Percentiles rank a stretch among this genome's conserved stretches.
phyloP scores from a whole-genome alignment of 163 green algal genomes.

The Coccomyxa subellipsoidea region DNA sequence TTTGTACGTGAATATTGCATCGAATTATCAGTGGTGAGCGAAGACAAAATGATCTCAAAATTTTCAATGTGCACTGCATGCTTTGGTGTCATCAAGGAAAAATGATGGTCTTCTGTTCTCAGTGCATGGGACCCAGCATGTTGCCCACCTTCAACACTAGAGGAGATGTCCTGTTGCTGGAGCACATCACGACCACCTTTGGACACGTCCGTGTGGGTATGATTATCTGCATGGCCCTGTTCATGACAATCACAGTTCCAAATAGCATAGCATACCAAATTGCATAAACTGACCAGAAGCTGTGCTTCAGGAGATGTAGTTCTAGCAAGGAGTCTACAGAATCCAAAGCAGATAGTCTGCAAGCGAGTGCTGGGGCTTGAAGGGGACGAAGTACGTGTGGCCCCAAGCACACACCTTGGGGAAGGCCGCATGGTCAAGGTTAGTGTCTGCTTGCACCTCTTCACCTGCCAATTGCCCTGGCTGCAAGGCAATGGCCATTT shows the following conservation, averaged over 20 bases:
- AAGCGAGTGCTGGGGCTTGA: conserved; percentile 66
- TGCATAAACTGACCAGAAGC: not conserved
- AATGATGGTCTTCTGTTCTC: not conserved
- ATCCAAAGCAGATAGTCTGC: conserved; percentile 67
- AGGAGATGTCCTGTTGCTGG: conserved; percentile 70
- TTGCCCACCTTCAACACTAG: conserved; percentile 72
- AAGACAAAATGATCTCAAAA: not conserved
- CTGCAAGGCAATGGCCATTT: not conserved
- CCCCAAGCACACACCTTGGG: not conserved
- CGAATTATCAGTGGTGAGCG: not conserved
- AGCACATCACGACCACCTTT: conserved; percentile 50
- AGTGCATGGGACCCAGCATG: conserved; percentile 64
- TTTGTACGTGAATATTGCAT: not conserved
- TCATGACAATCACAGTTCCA: not conserved
- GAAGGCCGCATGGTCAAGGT: not conserved
- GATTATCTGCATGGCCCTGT: not conserved
- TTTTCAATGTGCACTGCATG: not conserved
- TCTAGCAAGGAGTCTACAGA: conserved; percentile 54
- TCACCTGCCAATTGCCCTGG: not conserved
- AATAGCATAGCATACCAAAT: not conserved
- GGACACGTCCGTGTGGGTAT: conserved; percentile 21
- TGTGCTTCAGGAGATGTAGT: conserved; percentile 49
- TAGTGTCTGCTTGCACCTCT: not conserved
- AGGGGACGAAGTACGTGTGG: conserved; percentile 35
- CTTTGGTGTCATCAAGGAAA: not conserved